Evolutionary conservation across 805 yeast species (phyloP), one percentile per base, ranked within the genome.

Genomic region (Schwanniomyces occidentalis): DNA sequence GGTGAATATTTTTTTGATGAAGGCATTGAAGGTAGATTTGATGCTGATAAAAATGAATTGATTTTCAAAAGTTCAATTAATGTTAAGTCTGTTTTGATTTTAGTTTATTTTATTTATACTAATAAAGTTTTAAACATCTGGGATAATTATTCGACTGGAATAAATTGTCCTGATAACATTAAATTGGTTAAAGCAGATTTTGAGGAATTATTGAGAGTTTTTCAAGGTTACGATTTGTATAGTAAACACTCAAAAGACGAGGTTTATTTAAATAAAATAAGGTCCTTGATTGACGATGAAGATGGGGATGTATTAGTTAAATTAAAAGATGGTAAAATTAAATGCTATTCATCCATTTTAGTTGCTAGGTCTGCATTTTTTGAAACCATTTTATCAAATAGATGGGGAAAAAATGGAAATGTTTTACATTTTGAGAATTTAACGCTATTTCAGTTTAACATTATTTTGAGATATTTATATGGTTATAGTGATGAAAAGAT

Each of bases 301-400:
- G 28, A 49, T 6, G 54, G 51, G 2, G 85, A 81, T 48, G 69
- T 76, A 2, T 46, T 47, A 0, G 56, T 86, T 2, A 44, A 44
- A 4, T 53, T 82, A n/a, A 42, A 57, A 2, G 80, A 77, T 45
- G 78, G 76, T 1, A 62, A 56, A n/a, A 21, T 72, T 0, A 37
- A 40, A 4, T 71, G 76, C 5, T 78, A 78, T 48, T 71, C 81
- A 2, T 63, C 67, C 8, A 58, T 87, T 4, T 49, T 89, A n/a
- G 51, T 61, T 4, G 55, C 74, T 0, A 60, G 95, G 39, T 75
- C 81, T 30, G 78, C 76, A 0, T 85, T 71, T 49, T 86, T 89
- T 52, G 80, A 76, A 36, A 69, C 81, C 0, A 44, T 78, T 2
- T 65, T 84, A 22, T 72, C 82, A 0, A 50, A 57, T 0, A 52